These are phyloP conservation scores for Colletotrichum brevisporum DNA, from an alignment of 2,329 filamentous ascomycete genomes.

Conservation along the genomic window DNA sequence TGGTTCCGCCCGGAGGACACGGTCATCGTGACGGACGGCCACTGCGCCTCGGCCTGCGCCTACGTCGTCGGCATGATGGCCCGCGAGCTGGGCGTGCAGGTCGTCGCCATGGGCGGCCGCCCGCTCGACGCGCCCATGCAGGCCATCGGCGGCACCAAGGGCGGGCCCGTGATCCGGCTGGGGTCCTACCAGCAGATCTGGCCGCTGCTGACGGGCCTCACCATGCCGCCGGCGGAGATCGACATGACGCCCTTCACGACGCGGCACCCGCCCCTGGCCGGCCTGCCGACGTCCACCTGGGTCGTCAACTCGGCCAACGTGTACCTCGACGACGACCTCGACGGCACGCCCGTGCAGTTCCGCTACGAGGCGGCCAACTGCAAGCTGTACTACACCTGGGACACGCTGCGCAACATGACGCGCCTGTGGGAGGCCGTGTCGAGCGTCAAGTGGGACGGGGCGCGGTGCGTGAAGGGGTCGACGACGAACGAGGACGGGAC, in stretches of 20 bases:
- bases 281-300: conserved; percentile 1
- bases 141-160: conserved; percentile 76
- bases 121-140: conserved; percentile 69
- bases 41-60: conserved; percentile 44
- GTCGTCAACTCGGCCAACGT: conserved; percentile 43
- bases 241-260: conserved; percentile 30
- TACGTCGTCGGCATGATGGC: conserved; percentile 59
- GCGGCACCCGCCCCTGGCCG: conserved; percentile 25
- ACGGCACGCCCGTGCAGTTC: conserved; percentile 67
- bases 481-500: conserved; percentile 34
- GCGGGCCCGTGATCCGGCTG: conserved; percentile 55
- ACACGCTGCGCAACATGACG: conserved; percentile 65
- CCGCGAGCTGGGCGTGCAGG: conserved; percentile 65
- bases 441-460: conserved; percentile 42
- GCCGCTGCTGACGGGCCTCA: not conserved
- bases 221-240: conserved; percentile 16
- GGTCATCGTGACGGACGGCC: conserved; percentile 44
- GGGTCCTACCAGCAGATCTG: conserved; percentile 10
- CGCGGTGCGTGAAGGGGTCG: conserved; percentile 36
- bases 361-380: conserved; percentile 73
- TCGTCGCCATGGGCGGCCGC: conserved; percentile 72
- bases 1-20: conserved; percentile 51
- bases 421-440: conserved; percentile 66
- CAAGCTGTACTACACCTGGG: conserved; percentile 70
- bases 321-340: conserved; percentile 42